Evolutionary conservation across 2,329 filamentous ascomycete genomes (phyloP).

Genomic region (Calonectria hongkongensis): DNA sequence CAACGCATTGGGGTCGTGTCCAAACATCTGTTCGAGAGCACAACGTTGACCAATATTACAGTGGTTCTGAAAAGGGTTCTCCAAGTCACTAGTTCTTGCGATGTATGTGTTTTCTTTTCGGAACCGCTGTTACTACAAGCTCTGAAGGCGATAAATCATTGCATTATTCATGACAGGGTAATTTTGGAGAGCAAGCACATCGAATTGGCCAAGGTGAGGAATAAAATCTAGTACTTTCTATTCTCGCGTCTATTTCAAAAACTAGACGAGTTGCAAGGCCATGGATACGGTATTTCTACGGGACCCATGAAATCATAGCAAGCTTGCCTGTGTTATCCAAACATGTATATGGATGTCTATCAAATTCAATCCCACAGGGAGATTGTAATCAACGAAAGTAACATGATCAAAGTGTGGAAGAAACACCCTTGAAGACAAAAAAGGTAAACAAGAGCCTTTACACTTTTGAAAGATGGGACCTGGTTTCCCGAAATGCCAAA

Average conservation of each 20-base stretch:
- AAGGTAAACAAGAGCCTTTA: not conserved
- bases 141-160: too few species aligned
- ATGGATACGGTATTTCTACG: not conserved
- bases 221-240: conserved; percentile 6
- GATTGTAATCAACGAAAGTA: conserved; percentile 10
- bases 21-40: not conserved
- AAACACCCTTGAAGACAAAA: not conserved
- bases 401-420: conserved; percentile 1
- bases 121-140: too few species aligned
- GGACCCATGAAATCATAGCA: not conserved
- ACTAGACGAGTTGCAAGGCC: not conserved
- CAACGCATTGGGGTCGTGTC: not conserved
- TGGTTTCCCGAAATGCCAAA: conserved; percentile 6
- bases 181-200: not conserved
- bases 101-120: too few species aligned
- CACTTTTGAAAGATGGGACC: conserved; percentile 6
- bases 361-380: conserved; percentile 4
- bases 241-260: conserved; percentile 21
- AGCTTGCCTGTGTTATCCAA: not conserved
- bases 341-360: not conserved
- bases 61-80: too few species aligned
- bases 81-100: too few species aligned
- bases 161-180: too few species aligned
- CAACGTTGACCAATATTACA: too few species aligned
- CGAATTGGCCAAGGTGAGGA: not conserved